Base-by-base conservation (phyloP, 2,329 filamentous ascomycete species). In the Penicillium frequentans region DNA sequence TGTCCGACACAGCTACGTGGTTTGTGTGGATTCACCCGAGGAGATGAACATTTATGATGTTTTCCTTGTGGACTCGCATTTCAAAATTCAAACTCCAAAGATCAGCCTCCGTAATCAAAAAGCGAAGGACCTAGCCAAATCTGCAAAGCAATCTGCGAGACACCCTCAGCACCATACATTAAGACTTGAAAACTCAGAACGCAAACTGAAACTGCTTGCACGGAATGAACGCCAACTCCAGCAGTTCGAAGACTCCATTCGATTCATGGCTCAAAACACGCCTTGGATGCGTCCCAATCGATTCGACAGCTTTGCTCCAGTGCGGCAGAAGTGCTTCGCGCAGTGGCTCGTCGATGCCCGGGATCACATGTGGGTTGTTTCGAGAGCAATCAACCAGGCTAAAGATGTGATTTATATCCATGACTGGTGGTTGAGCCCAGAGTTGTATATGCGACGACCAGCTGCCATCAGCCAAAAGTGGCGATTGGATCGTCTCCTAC, bases 341-440 rank as follows among this genome's bases (percentile, higher is more conserved):
- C 92, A 97, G 70, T 98, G 93, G 93, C 84, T 99, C 9, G 93
- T 99, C 0, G 95, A 99, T 75, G 95, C 91, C 16, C 86, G 95
- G 64, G 95, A 99, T 73, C 96, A 98, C 79, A 98, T 98, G 93
- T 99, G 95, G 95, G 96, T 97, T 72, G 92, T 98, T 8, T 98
- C 93, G 11, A 86, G 93, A 62, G 95, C 95, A 13, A 96, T 99
- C 68, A 95, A 91, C 71, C 96, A 97, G 86, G 95, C 95, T 9
- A 91, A 91, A 68, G 95, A 98, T 77, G 93, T 98, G 60, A 93
- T 99, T 66, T 98, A 98, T 75, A 98, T 99, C 61, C 95, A 99
- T 73, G 95, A 98, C 74, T 99, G 95, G 95, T 99, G 95, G 95
- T 79, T 99, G 42, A 97, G 91, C 66, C 95, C 95, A 1, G 93